Evolutionary conservation across 2,329 filamentous ascomycete genomes (phyloP), one percentile per base, ranked within the genome.

Genomic region (Penicillium griseofulvum): DNA sequence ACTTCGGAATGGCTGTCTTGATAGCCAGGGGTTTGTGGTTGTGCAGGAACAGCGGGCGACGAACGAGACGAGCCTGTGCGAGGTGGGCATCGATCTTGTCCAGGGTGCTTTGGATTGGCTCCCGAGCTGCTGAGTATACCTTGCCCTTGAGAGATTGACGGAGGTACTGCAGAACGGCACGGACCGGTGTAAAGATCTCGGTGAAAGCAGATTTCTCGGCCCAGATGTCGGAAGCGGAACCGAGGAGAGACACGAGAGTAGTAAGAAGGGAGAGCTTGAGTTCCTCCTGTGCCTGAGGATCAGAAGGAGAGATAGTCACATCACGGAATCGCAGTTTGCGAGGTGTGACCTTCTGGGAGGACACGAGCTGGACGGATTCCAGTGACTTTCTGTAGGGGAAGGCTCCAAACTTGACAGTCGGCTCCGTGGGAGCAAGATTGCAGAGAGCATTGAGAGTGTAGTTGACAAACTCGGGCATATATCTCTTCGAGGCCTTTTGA

Each of bases 11-110:
- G 55, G 84, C 87, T 8, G 86, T 87, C 74, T 93, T 92, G 79
- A 97, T 96, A 22, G 94, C 87, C 3, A 96, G 82, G 0, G 92
- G 91, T 0, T 83, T 83, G 80, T 99, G 94, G 75, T 94, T 83
- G 77, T 99, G 94, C 3, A 99, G 84, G 66, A 91, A 84, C 29
- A 97, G 84, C 2, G 91, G 90, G 9, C 89, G 86, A 37, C 92
- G 90, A 39, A 81, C 76, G 19, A 88, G 80, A 41, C 80, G 82
- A 1, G 90, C 82, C 49, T 87, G 77, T 12, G 81, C 75, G 57
- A 90, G 62, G 39, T 67, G 66, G 70, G 71, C 34, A 77, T 66
- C 52, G 73, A 76, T 45, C 50, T 73, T 74, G 51, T 68, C 62
- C 31, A 71, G 55, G 14, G 63, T 71, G 26, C 55, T 64, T 36